Base-by-base conservation (phyloP, 2,329 filamentous ascomycete species). In the Pseudonectria buxi region DNA sequence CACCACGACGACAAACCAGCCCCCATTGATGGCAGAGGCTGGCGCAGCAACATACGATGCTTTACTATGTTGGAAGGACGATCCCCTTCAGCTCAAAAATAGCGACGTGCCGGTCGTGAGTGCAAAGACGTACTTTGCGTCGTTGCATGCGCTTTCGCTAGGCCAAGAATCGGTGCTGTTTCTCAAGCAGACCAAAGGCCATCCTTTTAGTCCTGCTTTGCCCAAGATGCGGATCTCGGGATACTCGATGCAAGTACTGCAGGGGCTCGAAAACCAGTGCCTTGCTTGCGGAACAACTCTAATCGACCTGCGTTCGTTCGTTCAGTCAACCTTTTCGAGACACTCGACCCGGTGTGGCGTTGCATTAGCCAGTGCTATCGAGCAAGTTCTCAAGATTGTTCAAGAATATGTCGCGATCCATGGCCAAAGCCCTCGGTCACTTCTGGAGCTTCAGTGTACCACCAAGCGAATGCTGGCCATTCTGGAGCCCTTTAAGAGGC, bases 141-240 rank as follows among this genome's bases (percentile, higher is more conserved):
- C 78, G 10, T 62, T 90, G 1, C 65, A 83, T 41, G 73, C 78
- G 10, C 64, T 90, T 1, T 76, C 78, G 0, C 70, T 88, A 6
- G 86, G 85, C 1, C 71, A 83, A 31, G 80, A 78, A 26, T 89
- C 85, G 0, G 67, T 83, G 2, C 71, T 92, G 24, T 92, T 86
- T 55, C 53, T 59, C 0, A 86, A 76, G 68, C 65, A 80, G 33
- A 55, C 66, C 3, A 63, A 65, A 3, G 66, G 67, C 18, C 61
- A 59, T 15, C 63, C 61, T 0, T 86, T 89, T 47, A 56, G 61
- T 12, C 65, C 71, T 9, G 58, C 61, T 2, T 47, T 73, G 1
- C 49, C 64, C 1, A 56, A 61, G 6, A 63, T 76, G 41, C 67
- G 74, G 31, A 65, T 78, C 28, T 71, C 74, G 0, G 76, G 77